A percentile compares a stretch with the other conserved stretches of the same genome.
These are phyloP conservation scores for Ajuga chamaepitys DNA, from an alignment of 257 asterid genomes.

Conservation along the genomic window DNA sequence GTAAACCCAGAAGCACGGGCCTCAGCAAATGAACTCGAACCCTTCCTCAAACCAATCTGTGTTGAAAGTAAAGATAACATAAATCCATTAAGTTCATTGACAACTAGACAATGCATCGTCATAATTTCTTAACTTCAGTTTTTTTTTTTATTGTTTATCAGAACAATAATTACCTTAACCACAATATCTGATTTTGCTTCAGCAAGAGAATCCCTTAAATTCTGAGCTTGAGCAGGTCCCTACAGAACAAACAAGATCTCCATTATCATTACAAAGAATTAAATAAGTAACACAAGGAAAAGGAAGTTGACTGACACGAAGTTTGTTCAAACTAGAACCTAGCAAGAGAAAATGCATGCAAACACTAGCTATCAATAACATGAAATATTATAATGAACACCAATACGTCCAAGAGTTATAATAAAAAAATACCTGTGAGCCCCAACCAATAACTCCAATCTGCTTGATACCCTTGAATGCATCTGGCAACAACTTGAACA, in stretches of 20 bases:
- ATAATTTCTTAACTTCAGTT: background rate
- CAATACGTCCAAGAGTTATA: background rate
- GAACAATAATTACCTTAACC: slow-evolving; percentile 54
- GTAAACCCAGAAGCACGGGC: slow-evolving; percentile 87
- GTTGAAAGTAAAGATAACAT: slow-evolving; percentile 6
- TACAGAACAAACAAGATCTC: slow-evolving; percentile 10
- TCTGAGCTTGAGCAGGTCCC: slow-evolving; percentile 99
- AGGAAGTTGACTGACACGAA: background rate
- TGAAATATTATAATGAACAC: background rate
- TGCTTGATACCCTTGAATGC: slow-evolving; percentile 93
- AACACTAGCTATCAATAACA: background rate
- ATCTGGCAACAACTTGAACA: slow-evolving; percentile 77
- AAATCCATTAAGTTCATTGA: background rate
- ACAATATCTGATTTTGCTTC: slow-evolving; percentile 79
- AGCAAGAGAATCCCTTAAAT: slow-evolving; percentile 72
- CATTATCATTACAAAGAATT: background rate
- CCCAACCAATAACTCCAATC: slow-evolving; percentile 99
- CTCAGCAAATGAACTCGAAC: slow-evolving; percentile 83
- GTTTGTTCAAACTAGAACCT: slow-evolving; percentile 1
- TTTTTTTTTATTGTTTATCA: background rate
- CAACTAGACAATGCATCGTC: background rate
- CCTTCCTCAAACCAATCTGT: slow-evolving; percentile 94
- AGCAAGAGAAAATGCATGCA: background rate
- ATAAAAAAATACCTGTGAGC: slow-evolving; percentile 69
- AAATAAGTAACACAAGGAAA: background rate